phyloP scores from a whole-genome alignment of 768 basidiomycete species.

The Hemileccinum impolitum region DNA sequence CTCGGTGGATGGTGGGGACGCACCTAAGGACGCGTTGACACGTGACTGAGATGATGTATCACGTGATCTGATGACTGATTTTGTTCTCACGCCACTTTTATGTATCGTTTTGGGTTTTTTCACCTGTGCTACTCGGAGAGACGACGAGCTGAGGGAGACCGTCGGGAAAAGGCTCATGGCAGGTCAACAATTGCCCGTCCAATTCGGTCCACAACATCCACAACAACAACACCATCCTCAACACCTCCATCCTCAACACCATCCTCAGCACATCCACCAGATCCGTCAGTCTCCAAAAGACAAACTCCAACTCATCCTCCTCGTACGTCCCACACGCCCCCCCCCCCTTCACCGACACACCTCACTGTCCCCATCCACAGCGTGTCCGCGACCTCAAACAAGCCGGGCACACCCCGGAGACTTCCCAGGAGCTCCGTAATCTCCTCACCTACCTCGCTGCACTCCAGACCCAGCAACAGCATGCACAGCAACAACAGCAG shows the following conservation, averaged over 20 bases:
- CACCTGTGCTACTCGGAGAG: slow-evolving; percentile 1
- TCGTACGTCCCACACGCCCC: slow-evolving; percentile 3
- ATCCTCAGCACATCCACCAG: slow-evolving; percentile 4
- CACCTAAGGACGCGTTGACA: slow-evolving; percentile 10
- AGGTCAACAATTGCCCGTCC: slow-evolving; percentile 25
- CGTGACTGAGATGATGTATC: slow-evolving; percentile 1
- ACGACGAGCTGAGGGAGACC: slow-evolving; percentile 7
- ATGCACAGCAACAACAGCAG: slow-evolving; percentile 29
- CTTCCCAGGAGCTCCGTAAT: slow-evolving; percentile 40
- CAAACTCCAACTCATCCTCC: slow-evolving; percentile 22
- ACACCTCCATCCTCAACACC: slow-evolving; percentile 8
- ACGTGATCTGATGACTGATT: slow-evolving; percentile 14
- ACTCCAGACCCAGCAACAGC: slow-evolving; percentile 25
- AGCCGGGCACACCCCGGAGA: slow-evolving; percentile 46
- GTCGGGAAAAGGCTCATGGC: slow-evolving; percentile 16
- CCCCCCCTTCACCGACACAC: fast-evolving
- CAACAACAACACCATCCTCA: slow-evolving; percentile 11
- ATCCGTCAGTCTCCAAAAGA: slow-evolving; percentile 22
- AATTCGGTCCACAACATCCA: slow-evolving; percentile 20
- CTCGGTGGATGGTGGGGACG: slow-evolving; percentile 84
- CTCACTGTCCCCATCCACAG: slow-evolving; percentile 24
- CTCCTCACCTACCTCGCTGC: slow-evolving; percentile 38
- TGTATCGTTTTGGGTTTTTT: slow-evolving; percentile 16
- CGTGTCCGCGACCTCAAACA: slow-evolving; percentile 41
- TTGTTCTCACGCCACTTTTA: slow-evolving; percentile 22